phyloP scores from a whole-genome alignment of 495 filamentous ascomycete species.

The Penicillium lividum region DNA sequence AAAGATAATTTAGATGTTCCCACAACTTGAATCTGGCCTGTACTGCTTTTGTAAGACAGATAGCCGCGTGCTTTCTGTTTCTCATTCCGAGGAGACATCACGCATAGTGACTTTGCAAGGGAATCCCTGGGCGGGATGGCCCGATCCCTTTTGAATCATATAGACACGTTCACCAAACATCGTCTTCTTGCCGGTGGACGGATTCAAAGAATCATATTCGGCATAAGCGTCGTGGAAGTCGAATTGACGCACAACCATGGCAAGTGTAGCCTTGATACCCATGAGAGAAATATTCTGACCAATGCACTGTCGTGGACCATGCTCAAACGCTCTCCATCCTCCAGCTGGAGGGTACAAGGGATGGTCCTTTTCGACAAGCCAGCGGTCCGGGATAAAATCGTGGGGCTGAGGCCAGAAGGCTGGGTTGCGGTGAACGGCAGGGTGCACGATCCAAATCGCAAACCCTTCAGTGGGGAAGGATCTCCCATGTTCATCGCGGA shows the following conservation, averaged over 20 bases:
- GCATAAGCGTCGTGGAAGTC: not conserved
- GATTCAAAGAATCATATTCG: not conserved
- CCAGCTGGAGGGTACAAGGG: not conserved
- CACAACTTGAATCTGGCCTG: too few species aligned
- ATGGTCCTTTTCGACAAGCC: not conserved
- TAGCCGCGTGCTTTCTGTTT: too few species aligned
- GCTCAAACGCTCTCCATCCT: not conserved
- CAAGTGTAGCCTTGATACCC: not conserved
- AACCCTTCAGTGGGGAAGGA: not conserved
- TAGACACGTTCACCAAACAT: not conserved
- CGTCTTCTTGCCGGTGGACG: not conserved
- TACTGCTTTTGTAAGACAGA: too few species aligned
- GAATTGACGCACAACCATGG: not conserved
- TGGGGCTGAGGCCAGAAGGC: too few species aligned
- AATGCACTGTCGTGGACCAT: not conserved
- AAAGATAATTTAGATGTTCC: too few species aligned
- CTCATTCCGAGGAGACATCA: too few species aligned
- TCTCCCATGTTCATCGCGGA: too few species aligned
- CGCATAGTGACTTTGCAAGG: not conserved
- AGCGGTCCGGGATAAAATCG: too few species aligned
- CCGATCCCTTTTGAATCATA: not conserved
- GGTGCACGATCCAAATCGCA: not conserved
- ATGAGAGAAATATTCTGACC: not conserved
- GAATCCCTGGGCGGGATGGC: not conserved
- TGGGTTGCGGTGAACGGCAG: not conserved